A percentile compares a stretch with the other conserved stretches of the same genome.
Evolutionary conservation across 164 flowering plant genomes (phyloP).

Genomic region (Chimonanthus praecox): DNA sequence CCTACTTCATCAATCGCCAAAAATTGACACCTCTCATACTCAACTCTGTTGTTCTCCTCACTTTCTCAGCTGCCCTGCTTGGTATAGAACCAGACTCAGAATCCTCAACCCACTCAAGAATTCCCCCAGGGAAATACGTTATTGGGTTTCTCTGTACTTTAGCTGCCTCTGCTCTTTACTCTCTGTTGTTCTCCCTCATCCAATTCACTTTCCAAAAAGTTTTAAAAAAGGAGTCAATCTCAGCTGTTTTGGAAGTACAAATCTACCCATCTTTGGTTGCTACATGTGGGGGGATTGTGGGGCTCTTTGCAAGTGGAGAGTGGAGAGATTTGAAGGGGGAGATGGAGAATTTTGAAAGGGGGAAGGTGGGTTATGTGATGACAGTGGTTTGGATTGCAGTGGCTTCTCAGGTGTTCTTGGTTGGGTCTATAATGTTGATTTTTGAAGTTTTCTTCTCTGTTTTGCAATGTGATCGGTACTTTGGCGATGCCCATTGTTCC

Average conservation of each 20-base stretch:
- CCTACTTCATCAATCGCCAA: conserved; percentile 22
- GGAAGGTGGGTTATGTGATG: conserved; percentile 12
- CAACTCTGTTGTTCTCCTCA: no score
- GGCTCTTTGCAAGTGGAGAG: no score
- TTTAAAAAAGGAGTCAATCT: no score
- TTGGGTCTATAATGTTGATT: conserved; percentile 11
- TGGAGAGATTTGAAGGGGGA: conserved; percentile 2
- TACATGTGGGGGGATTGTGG: no score
- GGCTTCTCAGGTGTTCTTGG: background rate
- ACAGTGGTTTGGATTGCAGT: conserved; percentile 7
- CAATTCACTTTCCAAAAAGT: conserved; percentile 6
- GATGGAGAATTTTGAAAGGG: conserved; percentile 4
- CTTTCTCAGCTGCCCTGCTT: conserved; percentile 14
- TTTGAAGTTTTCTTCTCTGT: background rate
- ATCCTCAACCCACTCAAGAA: background rate
- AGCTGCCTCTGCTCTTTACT: conserved; percentile 19
- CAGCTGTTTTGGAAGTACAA: no score
- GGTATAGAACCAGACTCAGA: conserved; percentile 15
- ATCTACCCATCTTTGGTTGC: no score
- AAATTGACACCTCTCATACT: conserved; percentile 10
- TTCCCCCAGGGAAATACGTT: conserved; percentile 5
- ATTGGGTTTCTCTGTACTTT: conserved; percentile 21
- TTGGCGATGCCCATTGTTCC: conserved; percentile 10
- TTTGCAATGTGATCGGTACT: conserved; percentile 3
- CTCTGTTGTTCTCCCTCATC: conserved; percentile 21